Evolutionary conservation across 148 eudicot species (phyloP).

Genomic region (Rheum nobile): DNA sequence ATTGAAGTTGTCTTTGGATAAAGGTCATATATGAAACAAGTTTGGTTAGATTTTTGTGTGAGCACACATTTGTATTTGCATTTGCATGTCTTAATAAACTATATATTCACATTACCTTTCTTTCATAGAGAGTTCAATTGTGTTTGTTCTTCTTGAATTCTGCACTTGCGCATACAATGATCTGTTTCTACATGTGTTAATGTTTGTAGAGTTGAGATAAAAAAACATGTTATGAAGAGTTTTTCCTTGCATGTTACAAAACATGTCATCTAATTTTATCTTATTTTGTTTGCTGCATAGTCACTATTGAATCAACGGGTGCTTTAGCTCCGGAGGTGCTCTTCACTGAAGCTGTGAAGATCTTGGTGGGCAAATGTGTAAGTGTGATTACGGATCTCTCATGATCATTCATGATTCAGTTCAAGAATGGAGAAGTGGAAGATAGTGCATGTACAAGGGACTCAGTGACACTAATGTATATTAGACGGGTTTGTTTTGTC

Average conservation of each 20-base stretch:
- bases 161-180: neutral
- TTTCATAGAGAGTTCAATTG: neutral
- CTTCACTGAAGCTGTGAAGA: slow-evolving; percentile 87
- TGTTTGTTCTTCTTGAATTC: neutral
- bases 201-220: neutral
- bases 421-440: slow-evolving; percentile 7
- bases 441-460: neutral
- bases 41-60: neutral
- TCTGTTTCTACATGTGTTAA: neutral
- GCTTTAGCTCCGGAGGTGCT: slow-evolving; percentile 85
- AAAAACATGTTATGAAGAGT: neutral
- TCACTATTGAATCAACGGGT: slow-evolving; percentile 87
- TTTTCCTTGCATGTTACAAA: neutral
- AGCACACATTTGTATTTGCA: neutral
- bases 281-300: slow-evolving; percentile 15
- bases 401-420: slow-evolving; percentile 17
- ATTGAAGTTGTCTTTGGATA: neutral
- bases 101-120: too few species aligned
- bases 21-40: neutral
- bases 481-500: slow-evolving; percentile 6
- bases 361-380: slow-evolving; percentile 80
- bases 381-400: slow-evolving; percentile 73
- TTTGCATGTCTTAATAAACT: neutral
- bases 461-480: neutral
- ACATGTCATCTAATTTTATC: neutral